Evolutionary conservation across 1,139 yeast genomes (phyloP).

Genomic region (Geotrichum cucujoidarum): DNA sequence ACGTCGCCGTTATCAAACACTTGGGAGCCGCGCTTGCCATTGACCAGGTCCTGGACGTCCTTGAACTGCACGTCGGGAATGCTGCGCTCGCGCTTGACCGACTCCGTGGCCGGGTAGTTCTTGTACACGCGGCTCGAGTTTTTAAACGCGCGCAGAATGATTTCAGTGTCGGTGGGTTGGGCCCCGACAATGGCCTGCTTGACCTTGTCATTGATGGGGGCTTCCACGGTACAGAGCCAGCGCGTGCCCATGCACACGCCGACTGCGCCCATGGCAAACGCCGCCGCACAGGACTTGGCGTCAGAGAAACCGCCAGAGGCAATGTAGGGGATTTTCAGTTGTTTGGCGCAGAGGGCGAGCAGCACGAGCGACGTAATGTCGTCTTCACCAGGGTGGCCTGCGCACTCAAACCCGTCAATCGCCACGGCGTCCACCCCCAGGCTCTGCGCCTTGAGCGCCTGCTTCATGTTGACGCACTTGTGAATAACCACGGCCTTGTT

Average conservation of each 20-base stretch:
- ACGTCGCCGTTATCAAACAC: constrained; percentile 35
- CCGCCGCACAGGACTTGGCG: constrained; percentile 37
- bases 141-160: constrained; percentile 32
- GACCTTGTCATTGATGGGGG: constrained; percentile 35
- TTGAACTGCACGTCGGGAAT: constrained; percentile 28
- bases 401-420: constrained; percentile 39
- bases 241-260: constrained; percentile 39
- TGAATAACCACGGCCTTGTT: constrained; percentile 32
- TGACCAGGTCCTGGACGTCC: constrained; percentile 31
- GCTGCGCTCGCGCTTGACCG: constrained; percentile 30
- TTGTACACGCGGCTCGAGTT: constrained; percentile 36
- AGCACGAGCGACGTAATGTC: constrained; percentile 33
- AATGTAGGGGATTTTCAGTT: constrained; percentile 33
- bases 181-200: constrained; percentile 34
- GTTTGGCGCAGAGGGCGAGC: constrained; percentile 32
- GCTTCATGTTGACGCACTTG: constrained; percentile 35
- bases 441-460: constrained; percentile 35
- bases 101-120: constrained; percentile 33
- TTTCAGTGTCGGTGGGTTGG: constrained; percentile 33
- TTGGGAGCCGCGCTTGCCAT: constrained; percentile 33
- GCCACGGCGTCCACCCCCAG: constrained; percentile 37
- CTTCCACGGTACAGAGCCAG: constrained; percentile 35
- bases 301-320: constrained; percentile 39
- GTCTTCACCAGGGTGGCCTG: constrained; percentile 40
- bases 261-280: constrained; percentile 36